These are phyloP conservation scores for Crassisporium funariophilum DNA, from an alignment of 768 basidiomycete genomes.

Conservation along the genomic window DNA sequence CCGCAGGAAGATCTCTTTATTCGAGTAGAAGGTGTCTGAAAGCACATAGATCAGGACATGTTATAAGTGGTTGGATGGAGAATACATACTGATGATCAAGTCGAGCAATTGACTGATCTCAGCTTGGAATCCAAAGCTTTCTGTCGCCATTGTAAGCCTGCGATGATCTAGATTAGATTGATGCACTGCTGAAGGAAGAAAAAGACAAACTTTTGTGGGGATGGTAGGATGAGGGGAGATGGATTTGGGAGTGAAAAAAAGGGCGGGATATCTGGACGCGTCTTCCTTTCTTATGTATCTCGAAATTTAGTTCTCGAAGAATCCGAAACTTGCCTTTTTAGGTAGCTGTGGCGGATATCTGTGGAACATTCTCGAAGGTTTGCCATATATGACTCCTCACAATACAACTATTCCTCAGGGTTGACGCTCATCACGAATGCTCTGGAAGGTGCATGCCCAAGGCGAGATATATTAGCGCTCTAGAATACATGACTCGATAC, in stretches of 20 bases:
- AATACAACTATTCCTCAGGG: constrained; percentile 9
- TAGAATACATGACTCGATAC: too few species aligned
- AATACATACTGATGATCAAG: constrained; percentile 90
- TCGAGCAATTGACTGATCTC: constrained; percentile 99
- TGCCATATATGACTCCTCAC: constrained; percentile 13
- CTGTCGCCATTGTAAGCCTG: constrained; percentile 61
- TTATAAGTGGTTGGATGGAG: constrained; percentile 3
- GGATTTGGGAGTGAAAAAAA: constrained; percentile 27
- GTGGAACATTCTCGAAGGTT: constrained; percentile 47
- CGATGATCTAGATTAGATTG: constrained; percentile 7
- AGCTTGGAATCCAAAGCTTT: constrained; percentile 96
- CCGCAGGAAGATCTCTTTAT: constrained; percentile 99
- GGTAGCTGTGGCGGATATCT: constrained; percentile 29
- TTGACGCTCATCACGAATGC: constrained; percentile 3
- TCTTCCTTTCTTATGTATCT: constrained; percentile 37
- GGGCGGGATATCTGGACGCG: constrained; percentile 25
- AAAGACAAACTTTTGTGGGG: constrained; percentile 24
- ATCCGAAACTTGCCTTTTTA: constrained; percentile 49
- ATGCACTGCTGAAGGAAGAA: constrained; percentile 3
- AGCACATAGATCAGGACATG: constrained; percentile 10
- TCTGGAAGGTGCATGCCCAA: too few species aligned
- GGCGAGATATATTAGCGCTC: too few species aligned
- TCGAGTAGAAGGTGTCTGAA: constrained; percentile 99
- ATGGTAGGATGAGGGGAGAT: constrained; percentile 19
- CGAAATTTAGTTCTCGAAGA: constrained; percentile 49